Evolutionary conservation across 306 rosid species (phyloP).

Genomic region (Carpinus fangiana): DNA sequence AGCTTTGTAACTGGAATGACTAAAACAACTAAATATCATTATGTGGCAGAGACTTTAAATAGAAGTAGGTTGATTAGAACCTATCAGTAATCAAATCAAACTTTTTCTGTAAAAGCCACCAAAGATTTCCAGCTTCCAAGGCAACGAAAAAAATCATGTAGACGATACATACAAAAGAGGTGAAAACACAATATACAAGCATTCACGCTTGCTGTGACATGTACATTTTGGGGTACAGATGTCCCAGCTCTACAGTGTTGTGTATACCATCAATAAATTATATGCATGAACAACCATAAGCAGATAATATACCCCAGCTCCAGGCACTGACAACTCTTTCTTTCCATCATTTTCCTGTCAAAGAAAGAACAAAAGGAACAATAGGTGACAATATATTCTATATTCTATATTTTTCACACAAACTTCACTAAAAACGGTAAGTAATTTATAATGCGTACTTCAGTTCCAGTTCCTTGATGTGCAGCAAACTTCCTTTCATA

Average conservation of each 20-base stretch:
- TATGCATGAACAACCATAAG: conserved; percentile 14
- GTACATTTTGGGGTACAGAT: conserved; percentile 3
- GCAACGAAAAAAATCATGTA: conserved; percentile 18
- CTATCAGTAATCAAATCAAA: not conserved
- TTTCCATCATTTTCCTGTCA: conserved; percentile 67
- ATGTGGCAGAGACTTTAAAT: conserved; percentile 9
- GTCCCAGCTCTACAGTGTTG: conserved; percentile 1
- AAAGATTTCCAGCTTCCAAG: conserved; percentile 6
- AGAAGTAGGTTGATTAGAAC: not conserved
- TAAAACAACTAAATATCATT: conserved; percentile 8
- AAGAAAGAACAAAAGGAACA: conserved; percentile 36
- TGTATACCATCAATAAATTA: conserved; percentile 21
- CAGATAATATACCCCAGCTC: conserved; percentile 84
- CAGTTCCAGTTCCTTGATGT: conserved; percentile 68
- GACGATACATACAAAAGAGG: conserved; percentile 19
- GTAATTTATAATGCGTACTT: conserved; percentile 49
- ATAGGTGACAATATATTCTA: conserved; percentile 18
- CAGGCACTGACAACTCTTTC: conserved; percentile 89
- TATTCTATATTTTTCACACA: not conserved
- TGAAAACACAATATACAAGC: conserved; percentile 26
- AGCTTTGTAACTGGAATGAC: not conserved
- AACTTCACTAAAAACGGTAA: conserved; percentile 7
- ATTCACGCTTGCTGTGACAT: conserved; percentile 17
- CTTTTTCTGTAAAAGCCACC: conserved; percentile 7
- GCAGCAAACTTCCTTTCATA: conserved; percentile 88